Base-by-base conservation (phyloP, 495 filamentous ascomycete species). In the Haplographium delicatum region DNA sequence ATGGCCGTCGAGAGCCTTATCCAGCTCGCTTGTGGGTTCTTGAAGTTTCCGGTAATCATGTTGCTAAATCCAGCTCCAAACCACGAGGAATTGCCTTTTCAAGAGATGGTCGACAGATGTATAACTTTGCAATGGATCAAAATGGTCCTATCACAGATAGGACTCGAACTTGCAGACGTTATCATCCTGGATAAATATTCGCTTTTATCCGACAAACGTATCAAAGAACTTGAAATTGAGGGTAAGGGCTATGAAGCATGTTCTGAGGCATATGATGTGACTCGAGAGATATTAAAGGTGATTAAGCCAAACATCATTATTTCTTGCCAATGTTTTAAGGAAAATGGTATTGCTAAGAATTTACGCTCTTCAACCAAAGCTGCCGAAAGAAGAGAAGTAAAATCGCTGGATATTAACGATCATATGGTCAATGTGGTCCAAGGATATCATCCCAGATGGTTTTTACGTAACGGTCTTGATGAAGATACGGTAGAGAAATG, bases 241-340 rank as follows among this genome's bases (percentile, higher is more conserved):
- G 28, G 26, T 4, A 31, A 38, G 18, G 40, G 40, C 20, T 6
- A 49, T 4, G 5, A 49, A 20, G 46, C 46, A 1, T 6, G 38
- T 11, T 23, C 22, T 23, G 46, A 49, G 16, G 46, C 46, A 8
- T 49, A 39, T 23, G 46, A 49, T 38, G 46, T 49, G 34, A 49
- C 46, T 23, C 35, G 22, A 20, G 15, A 40, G 20, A 49, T 49
- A 34, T 38, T 49, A 16, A 3, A 40, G 34, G 25, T 49, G 46
- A 30, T 49, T 15, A 22, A 49, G 16, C 46, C 46, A 24, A 40
- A 39, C 22, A 40, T 49, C 31, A 39, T 49, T 27, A 8, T 49
- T 11, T 39, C 46, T 39, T 49, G 46, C 34, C 46, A 49, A 26
- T 49, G 46, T 24, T 0, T 18, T 25, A 30, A 30, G 10, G 31